Conservation (phyloP, 2,329 filamentous ascomycete genomes). For the Stagonosporopsis tanaceti region DNA sequence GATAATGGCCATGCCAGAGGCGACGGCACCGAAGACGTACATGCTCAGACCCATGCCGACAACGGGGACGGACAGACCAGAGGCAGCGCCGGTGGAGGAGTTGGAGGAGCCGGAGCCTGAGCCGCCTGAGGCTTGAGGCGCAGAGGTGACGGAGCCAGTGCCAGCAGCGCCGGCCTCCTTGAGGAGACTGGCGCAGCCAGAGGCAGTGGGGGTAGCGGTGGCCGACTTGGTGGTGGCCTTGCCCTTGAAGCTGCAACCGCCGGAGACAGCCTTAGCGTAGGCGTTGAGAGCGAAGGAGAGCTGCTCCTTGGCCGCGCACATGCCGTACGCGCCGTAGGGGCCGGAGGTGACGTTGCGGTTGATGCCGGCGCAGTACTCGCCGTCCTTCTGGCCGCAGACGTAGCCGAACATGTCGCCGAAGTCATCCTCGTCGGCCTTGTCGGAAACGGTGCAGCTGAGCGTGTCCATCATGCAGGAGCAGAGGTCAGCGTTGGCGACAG, state of each 20-base stretch:
- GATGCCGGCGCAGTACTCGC: slow-evolving; percentile 72
- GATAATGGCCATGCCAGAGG: slow-evolving; percentile 64
- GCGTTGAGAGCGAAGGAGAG: slow-evolving; percentile 76
- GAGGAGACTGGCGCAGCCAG: slow-evolving; percentile 67
- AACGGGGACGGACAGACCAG: slow-evolving; percentile 54
- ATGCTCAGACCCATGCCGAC: slow-evolving; percentile 59
- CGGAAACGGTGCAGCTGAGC: slow-evolving; percentile 72
- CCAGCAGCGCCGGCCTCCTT: slow-evolving; percentile 69
- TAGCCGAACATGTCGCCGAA: slow-evolving; percentile 75
- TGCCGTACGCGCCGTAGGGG: slow-evolving; percentile 78
- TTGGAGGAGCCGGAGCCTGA: slow-evolving; percentile 19
- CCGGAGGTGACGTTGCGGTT: slow-evolving; percentile 71
- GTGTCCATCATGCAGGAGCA: slow-evolving; percentile 86
- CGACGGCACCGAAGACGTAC: slow-evolving; percentile 59
- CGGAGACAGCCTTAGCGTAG: slow-evolving; percentile 62
- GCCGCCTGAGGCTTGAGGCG: slow-evolving; percentile 29
- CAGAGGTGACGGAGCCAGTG: slow-evolving; percentile 60
- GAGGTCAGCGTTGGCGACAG: slow-evolving; percentile 77
- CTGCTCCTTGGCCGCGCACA: slow-evolving; percentile 76
- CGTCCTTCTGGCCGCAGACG: slow-evolving; percentile 68
- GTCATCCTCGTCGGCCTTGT: slow-evolving; percentile 63
- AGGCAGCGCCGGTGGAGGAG: slow-evolving; percentile 47
- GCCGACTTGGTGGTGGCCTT: slow-evolving; percentile 65
- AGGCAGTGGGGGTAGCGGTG: slow-evolving; percentile 55
- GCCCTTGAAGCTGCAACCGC: slow-evolving; percentile 76